phyloP scores from a whole-genome alignment of 768 basidiomycete genomes.

The Candolleomyces eurysporus region DNA sequence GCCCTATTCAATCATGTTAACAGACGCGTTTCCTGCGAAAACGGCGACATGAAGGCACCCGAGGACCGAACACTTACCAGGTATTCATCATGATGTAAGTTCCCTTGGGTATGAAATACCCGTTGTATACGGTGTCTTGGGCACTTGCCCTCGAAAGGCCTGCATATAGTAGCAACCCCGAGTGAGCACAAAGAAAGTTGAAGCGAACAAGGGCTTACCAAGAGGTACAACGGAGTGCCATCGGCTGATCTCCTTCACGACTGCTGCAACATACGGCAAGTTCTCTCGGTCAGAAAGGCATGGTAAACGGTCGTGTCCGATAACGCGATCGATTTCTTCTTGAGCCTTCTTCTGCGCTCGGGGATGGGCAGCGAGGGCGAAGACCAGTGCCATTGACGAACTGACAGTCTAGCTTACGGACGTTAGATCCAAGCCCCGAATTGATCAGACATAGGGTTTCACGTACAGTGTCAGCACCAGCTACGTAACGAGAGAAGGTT shows the following conservation, averaged over 20 bases:
- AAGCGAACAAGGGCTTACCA: conserved; percentile 5
- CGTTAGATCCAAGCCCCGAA: too few relatives aligned
- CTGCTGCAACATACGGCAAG: conserved; percentile 20
- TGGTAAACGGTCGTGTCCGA: conserved; percentile 18
- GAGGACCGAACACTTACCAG: conserved; percentile 13
- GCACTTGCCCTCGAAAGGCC: conserved; percentile 15
- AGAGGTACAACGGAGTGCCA: conserved; percentile 11
- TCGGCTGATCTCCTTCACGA: conserved; percentile 20
- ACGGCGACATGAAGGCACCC: background rate
- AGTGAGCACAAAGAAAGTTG: background rate
- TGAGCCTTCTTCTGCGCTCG: conserved; percentile 17
- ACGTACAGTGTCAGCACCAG: conserved; percentile 4
- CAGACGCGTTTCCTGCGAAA: background rate
- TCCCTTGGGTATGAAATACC: conserved; percentile 36
- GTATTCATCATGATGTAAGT: conserved; percentile 19
- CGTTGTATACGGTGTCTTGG: conserved; percentile 32
- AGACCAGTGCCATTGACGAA: conserved; percentile 8
- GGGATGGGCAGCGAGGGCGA: conserved; percentile 15
- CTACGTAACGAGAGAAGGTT: background rate
- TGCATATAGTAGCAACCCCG: background rate
- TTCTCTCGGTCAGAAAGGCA: conserved; percentile 16
- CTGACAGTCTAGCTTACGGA: background rate
- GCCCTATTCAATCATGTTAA: background rate
- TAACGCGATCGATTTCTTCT: conserved; percentile 22
- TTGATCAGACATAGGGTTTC: too few relatives aligned